Evolutionary conservation across 2,329 filamentous ascomycete genomes (phyloP).

Genomic region (Immersiporthe knoxdaviesiana): DNA sequence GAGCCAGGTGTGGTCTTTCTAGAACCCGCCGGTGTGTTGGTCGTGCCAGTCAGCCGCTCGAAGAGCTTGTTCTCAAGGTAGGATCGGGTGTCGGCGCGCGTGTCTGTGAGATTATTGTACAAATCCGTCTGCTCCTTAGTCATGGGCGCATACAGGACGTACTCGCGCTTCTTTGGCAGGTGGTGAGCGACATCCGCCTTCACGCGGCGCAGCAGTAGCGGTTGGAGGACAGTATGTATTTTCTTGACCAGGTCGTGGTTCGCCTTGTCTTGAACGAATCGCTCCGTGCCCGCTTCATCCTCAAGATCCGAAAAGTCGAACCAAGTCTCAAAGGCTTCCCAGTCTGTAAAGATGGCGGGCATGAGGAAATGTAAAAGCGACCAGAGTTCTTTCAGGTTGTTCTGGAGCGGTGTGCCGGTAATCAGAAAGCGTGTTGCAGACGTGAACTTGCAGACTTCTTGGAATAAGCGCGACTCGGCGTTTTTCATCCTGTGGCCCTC

Average conservation of each 20-base stretch:
- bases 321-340: slow-evolving; percentile 92
- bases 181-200: slow-evolving; percentile 92
- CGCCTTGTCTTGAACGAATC: slow-evolving; percentile 77
- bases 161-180: slow-evolving; percentile 95
- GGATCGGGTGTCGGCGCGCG: slow-evolving; percentile 63
- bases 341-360: slow-evolving; percentile 89
- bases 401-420: slow-evolving; percentile 92
- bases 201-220: slow-evolving; percentile 82
- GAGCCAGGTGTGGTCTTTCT: slow-evolving; percentile 41
- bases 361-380: slow-evolving; percentile 91
- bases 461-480: slow-evolving; percentile 87
- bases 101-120: slow-evolving; percentile 69
- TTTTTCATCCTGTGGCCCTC: slow-evolving; percentile 98
- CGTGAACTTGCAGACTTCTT: slow-evolving; percentile 83
- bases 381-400: slow-evolving; percentile 94
- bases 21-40: slow-evolving; percentile 48
- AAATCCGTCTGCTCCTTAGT: slow-evolving; percentile 89
- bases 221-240: slow-evolving; percentile 90
- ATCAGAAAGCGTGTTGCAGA: slow-evolving; percentile 91
- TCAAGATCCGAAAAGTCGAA: slow-evolving; percentile 95
- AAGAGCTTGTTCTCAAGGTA: slow-evolving; percentile 82
- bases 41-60: slow-evolving; percentile 60
- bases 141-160: slow-evolving; percentile 91
- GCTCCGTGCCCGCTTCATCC: slow-evolving; percentile 77
- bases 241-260: slow-evolving; percentile 81